phyloP scores from a whole-genome alignment of 108 stramenopile genomes.

The Conticribra guillardii region DNA sequence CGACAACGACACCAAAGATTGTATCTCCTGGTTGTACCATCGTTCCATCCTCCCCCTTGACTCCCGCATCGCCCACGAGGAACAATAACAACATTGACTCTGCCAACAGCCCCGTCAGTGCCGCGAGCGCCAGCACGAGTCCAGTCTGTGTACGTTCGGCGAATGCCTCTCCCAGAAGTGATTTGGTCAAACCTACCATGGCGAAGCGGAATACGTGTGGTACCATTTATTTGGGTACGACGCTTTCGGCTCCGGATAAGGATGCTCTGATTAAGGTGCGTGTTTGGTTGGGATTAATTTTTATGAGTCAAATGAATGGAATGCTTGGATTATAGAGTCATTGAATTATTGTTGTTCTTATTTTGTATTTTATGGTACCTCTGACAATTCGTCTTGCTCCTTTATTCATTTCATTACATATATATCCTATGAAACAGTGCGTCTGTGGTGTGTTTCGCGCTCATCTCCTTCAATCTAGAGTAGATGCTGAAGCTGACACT shows the following conservation, averaged over 20 bases:
- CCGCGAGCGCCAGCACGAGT: not conserved
- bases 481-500: not conserved
- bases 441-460: conserved; percentile 92
- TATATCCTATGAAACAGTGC: too few species aligned
- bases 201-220: conserved; percentile 90
- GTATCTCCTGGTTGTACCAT: not conserved
- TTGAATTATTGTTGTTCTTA: not conserved
- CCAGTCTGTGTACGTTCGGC: not conserved
- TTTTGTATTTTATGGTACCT: too few species aligned
- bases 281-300: conserved; percentile 13
- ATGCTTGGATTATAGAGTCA: not conserved
- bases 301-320: not conserved
- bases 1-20: not conserved
- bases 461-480: conserved; percentile 72
- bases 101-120: conserved; percentile 12
- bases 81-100: not conserved
- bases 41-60: conserved; percentile 14
- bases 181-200: conserved; percentile 42
- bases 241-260: conserved; percentile 93
- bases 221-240: conserved; percentile 85
- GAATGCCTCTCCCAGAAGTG: not conserved
- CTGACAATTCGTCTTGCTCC: too few species aligned
- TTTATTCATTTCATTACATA: too few species aligned
- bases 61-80: conserved; percentile 10
- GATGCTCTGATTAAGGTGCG: conserved; percentile 93